Percentiles rank a stretch among this genome's conserved stretches.
These are phyloP conservation scores for Arabis hirsuta DNA, from an alignment of 345 rosid species.

Conservation along the genomic window DNA sequence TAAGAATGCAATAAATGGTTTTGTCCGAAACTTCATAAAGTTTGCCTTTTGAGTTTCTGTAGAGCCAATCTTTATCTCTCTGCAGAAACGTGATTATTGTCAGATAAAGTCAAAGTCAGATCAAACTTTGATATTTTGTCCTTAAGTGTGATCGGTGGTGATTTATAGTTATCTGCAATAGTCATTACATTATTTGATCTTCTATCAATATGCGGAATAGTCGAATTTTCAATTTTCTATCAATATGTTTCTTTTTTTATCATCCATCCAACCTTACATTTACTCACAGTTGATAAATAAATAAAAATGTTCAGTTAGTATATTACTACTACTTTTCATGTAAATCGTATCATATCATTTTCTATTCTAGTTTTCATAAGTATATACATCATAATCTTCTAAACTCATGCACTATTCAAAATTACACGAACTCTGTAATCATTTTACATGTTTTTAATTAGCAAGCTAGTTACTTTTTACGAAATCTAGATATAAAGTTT, in stretches of 20 bases:
- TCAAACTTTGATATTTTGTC: conserved; percentile 30
- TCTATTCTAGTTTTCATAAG: too few species aligned
- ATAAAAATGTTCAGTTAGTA: background rate
- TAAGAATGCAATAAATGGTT: conserved; percentile 27
- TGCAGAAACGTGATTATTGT: conserved; percentile 30
- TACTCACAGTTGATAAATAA: background rate
- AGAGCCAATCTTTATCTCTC: conserved; percentile 37
- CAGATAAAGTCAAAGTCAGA: conserved; percentile 37
- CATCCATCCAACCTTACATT: background rate
- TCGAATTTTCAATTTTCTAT: background rate
- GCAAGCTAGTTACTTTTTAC: background rate
- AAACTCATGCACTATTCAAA: background rate
- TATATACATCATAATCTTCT: background rate
- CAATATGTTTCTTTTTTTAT: background rate
- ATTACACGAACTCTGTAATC: background rate
- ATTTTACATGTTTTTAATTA: background rate
- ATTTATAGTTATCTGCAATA: background rate
- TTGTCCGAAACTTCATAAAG: conserved; percentile 34
- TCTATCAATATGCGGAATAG: background rate
- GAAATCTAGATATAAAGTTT: background rate
- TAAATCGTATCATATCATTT: too few species aligned
- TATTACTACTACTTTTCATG: too few species aligned
- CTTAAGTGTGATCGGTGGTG: background rate
- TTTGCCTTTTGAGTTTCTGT: conserved; percentile 45
- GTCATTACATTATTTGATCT: conserved; percentile 2